Conservation (phyloP, 1,284 basidiomycete species). For the Rhodofomes roseus region DNA sequence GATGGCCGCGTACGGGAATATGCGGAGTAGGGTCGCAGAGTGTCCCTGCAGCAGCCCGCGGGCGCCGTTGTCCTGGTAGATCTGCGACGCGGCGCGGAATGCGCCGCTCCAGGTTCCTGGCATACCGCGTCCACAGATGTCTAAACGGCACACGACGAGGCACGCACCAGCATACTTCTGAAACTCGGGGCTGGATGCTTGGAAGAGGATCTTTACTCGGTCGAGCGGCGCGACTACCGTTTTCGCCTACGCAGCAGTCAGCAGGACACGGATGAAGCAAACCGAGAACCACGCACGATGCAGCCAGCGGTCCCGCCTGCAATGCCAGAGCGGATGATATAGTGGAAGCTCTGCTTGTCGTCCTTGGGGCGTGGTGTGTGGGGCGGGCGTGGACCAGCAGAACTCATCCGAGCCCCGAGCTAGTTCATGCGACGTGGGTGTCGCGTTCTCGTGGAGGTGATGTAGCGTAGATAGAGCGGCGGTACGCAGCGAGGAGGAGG, state of each 20-base stretch:
- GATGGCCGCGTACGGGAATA: conserved; percentile 96
- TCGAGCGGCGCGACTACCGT: conserved; percentile 97
- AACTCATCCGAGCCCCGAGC: conserved; percentile 47
- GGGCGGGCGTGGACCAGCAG: conserved; percentile 37
- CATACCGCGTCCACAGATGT: not conserved
- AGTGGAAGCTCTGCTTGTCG: conserved; percentile 74
- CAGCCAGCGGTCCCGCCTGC: conserved; percentile 94
- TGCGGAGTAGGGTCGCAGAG: conserved; percentile 80
- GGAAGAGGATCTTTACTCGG: conserved; percentile 98
- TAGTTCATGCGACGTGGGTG: conserved; percentile 5
- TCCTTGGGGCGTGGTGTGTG: conserved; percentile 6
- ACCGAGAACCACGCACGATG: conserved; percentile 56
- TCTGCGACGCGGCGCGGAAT: conserved; percentile 76
- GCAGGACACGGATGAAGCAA: not conserved
- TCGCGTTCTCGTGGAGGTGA: not conserved
- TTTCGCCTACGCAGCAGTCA: conserved; percentile 67
- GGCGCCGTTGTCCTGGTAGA: conserved; percentile 73
- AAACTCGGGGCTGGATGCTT: conserved; percentile 95
- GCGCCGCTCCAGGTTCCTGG: conserved; percentile 84
- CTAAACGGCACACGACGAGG: not conserved
- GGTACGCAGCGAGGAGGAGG: not conserved
- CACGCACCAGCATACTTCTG: conserved; percentile 86
- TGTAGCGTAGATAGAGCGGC: not conserved
- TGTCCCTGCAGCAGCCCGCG: conserved; percentile 93
- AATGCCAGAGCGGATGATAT: conserved; percentile 77